Percentiles rank a stretch among this genome's conserved stretches.
phyloP scores from a whole-genome alignment of 1,139 yeast genomes.

The Pichia sp. region DNA sequence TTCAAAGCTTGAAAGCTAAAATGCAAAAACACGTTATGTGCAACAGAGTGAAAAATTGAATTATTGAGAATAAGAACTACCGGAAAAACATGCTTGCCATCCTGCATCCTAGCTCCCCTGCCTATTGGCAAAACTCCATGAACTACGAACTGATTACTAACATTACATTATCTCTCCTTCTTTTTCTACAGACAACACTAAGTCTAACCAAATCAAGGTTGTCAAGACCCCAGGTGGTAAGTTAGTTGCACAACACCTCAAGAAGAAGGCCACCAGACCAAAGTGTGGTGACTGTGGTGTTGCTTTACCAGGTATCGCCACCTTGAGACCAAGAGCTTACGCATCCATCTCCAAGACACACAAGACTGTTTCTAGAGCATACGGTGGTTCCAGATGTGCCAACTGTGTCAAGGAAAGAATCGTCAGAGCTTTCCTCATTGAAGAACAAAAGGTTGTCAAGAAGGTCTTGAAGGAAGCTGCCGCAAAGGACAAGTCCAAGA shows the following conservation, averaged over 20 bases:
- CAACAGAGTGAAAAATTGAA: too few relatives aligned
- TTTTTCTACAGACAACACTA: slow-evolving; percentile 78
- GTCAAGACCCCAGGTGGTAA: slow-evolving; percentile 99
- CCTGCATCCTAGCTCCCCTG: neutral
- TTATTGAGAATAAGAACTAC: too few relatives aligned
- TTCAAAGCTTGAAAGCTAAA: too few relatives aligned
- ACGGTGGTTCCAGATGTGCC: slow-evolving; percentile 99
- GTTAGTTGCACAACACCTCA: slow-evolving; percentile 94
- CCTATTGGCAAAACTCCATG: too few relatives aligned
- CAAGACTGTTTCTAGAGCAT: slow-evolving; percentile 98
- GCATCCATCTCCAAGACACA: slow-evolving; percentile 92
- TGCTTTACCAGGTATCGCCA: slow-evolving; percentile 85
- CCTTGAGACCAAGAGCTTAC: slow-evolving; percentile 97
- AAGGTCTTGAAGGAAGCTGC: slow-evolving; percentile 95
- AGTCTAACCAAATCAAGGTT: slow-evolving; percentile 98
- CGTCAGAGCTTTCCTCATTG: slow-evolving; percentile 98
- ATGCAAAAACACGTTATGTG: too few relatives aligned
- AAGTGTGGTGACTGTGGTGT: slow-evolving; percentile 99
- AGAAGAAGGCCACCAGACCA: slow-evolving; percentile 92
- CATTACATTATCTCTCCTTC: slow-evolving; percentile 16
- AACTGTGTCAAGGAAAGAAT: slow-evolving; percentile 98
- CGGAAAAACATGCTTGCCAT: neutral
- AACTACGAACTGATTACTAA: slow-evolving; percentile 19
- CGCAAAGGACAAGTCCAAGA: slow-evolving; percentile 62
- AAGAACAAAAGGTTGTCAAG: slow-evolving; percentile 99